Percentiles rank a stretch among this genome's conserved stretches.
phyloP scores from a whole-genome alignment of 2,329 filamentous ascomycete species.

The Alternaria conjuncta region DNA sequence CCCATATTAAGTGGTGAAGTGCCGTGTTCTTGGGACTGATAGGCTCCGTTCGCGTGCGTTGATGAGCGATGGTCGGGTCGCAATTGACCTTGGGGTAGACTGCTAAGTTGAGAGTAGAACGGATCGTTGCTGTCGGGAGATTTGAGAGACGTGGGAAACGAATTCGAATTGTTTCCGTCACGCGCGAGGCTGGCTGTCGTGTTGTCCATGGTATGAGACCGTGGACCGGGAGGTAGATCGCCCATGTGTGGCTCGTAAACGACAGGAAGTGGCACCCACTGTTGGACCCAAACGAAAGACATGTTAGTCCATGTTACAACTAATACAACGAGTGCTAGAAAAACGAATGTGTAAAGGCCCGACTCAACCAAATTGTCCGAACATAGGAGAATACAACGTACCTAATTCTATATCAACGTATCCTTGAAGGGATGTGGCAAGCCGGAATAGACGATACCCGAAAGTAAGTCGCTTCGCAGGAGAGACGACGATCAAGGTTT shows the following conservation, averaged over 20 bases:
- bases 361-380: conserved; percentile 10
- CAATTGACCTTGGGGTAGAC: conserved; percentile 36
- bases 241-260: conserved; percentile 50
- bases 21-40: conserved; percentile 36
- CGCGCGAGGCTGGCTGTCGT: conserved; percentile 36
- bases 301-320: conserved; percentile 50
- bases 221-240: conserved; percentile 43
- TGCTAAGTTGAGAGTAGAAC: conserved; percentile 48
- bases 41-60: conserved; percentile 29
- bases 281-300: conserved; percentile 51
- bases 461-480: conserved; percentile 30
- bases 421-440: conserved; percentile 38
- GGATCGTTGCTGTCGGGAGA: conserved; percentile 35
- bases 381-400: conserved; percentile 36
- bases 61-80: conserved; percentile 39
- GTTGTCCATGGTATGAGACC: conserved; percentile 39
- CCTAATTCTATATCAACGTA: conserved; percentile 43
- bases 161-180: conserved; percentile 29
- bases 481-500: conserved; percentile 30
- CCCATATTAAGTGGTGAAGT: conserved; percentile 45
- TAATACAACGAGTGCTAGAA: conserved; percentile 20
- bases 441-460: conserved; percentile 37
- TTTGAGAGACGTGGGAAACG: conserved; percentile 26
- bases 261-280: conserved; percentile 52
- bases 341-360: conserved; percentile 27